Base-by-base conservation (phyloP, 2,329 filamentous ascomycete species). In the Thelonectria blattea region DNA sequence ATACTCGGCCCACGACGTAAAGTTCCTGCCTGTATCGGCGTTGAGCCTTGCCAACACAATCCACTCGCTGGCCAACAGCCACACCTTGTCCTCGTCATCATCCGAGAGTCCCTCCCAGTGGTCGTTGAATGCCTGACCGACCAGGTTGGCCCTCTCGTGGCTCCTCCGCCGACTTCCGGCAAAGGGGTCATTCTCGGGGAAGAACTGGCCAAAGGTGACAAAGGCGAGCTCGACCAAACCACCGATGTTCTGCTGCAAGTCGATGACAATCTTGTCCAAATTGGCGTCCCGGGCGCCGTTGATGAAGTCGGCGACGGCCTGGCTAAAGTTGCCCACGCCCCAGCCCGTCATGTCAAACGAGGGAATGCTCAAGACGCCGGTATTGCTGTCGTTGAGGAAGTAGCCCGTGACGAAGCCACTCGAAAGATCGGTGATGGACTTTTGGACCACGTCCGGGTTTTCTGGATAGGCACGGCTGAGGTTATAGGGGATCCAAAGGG, bases 191-290 rank as follows among this genome's bases (percentile, higher is more conserved):
- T 37, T 10, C 9, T n/a, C 48, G 8, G 55, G 55, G 32, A 58
- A 58, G 32, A 58, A 58, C 20, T 52, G 55, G 10, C 48, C 11
- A n/a, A 58, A 58, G 2, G 55, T 52, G 27, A 47, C 48, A 37
- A 52, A 58, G 5, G 48, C 55, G 7, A 47, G 42, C 27, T 39
- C 24, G 7, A 58, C 55, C 14, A 30, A 6, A 18, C 55, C 55
- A 14, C 55, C 55, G 2, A 5, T 12, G 24, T 58, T 58, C 12
- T 30, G 18, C 22, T 52, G 39, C 27, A 58, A 24, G 17, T 58
- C 55, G n/a, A 58, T 58, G n/a, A 58, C 32, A 18, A 58, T 18
- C 2, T 58, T 52, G 12, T 34, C 24, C 4, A 58, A 3, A 2
- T 50, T 48, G 12, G 39, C 22, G 4, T 8, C 22, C n/a, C 47